phyloP scores from a whole-genome alignment of 2,329 filamentous ascomycete genomes.

The Diplodia mutila region DNA sequence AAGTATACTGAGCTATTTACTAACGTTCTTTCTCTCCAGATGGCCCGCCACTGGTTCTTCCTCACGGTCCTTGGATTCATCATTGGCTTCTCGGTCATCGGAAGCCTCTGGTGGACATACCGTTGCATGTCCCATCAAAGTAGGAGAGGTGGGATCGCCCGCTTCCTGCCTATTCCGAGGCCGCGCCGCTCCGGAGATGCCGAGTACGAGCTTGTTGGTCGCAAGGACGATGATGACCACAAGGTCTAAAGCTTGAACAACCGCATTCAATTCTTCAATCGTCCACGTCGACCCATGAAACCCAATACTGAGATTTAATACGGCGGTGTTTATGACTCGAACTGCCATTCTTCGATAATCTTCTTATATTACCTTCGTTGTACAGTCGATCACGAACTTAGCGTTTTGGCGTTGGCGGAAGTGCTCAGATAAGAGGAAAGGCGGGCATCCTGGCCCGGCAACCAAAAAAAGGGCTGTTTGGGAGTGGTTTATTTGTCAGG shows the following conservation, averaged over 20 bases:
- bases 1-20: background rate
- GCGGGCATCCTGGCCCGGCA: background rate
- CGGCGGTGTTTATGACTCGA: background rate
- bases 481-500: background rate
- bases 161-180: conserved; percentile 13
- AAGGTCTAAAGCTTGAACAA: conserved; percentile 1
- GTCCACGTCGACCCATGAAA: conserved; percentile 1
- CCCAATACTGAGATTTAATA: conserved; percentile 4
- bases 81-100: conserved; percentile 55
- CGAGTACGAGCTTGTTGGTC: conserved; percentile 25
- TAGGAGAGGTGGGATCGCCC: conserved; percentile 11
- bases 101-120: conserved; percentile 57
- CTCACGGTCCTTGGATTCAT: conserved; percentile 59
- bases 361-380: conserved; percentile 11
- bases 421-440: conserved; percentile 13
- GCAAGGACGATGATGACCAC: conserved; percentile 3
- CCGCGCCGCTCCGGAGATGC: background rate
- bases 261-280: background rate
- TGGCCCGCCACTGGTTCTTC: conserved; percentile 59
- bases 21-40: conserved; percentile 37
- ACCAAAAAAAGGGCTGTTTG: background rate
- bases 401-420: conserved; percentile 7
- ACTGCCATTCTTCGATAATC: conserved; percentile 10
- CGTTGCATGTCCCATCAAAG: conserved; percentile 39
- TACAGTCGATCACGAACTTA: conserved; percentile 12